Base-by-base conservation (phyloP, 257 asterid genomes). In the Capsicum pubescens region DNA sequence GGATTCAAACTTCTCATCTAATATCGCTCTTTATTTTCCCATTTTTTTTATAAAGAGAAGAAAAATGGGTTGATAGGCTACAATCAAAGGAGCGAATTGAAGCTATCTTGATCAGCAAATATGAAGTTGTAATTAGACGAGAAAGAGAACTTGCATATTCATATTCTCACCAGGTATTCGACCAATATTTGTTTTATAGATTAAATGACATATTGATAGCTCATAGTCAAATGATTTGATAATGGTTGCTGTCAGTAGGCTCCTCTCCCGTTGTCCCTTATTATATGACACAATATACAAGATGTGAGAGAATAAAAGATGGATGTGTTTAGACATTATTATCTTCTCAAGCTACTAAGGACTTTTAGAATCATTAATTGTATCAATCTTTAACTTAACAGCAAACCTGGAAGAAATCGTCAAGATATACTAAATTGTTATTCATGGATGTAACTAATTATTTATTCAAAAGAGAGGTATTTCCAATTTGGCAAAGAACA, bases 81-180 rank as follows among this genome's bases (percentile, higher is more conserved):
- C 98, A 93, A 87, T 92, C 99, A 9, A 94, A 92, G 86, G 97
- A 96, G 87, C 87, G 92, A 88, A 84, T 93, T 59, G 98, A 96
- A 88, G 95, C 93, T 10, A 93, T 81, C 84, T 88, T 96, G 87
- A 90, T 94, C 86, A 92, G 93, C 64, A 96, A 96, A 88, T 93
- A 81, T 57, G 98, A 94, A 89, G 98, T 98, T 64, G 87, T 95
- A 52, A 88, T 92, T 96, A 90, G 95, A 87, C 95, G 99, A 48
- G 99, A 96, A 94, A 90, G 97, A 85, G 98, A 98, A 19, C 89
- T 96, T 71, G 99, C 98, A 76, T 96, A 96, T 88, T 93, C 99
- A 52, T 93, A 86, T 89, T 92, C 97, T 85, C 99, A 94, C 88
- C 99, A 96, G 98, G 99, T 96, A 91, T 64, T 78, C 56, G 8